phyloP scores from a whole-genome alignment of 2,329 filamentous ascomycete genomes.

The Herpotrichia juniperi region DNA sequence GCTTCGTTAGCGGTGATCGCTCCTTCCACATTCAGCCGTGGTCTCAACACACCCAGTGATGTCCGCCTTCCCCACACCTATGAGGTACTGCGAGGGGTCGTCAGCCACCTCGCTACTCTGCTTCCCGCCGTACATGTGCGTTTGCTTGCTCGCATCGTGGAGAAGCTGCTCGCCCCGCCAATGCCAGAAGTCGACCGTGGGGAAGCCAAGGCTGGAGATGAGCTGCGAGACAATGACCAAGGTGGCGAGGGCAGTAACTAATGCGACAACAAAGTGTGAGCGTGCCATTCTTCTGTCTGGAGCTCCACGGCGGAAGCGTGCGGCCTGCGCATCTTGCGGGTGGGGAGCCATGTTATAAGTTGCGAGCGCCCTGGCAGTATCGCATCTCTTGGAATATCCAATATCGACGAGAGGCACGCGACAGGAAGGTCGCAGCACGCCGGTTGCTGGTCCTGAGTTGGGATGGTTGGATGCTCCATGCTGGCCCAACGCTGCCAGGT shows the following conservation, averaged over 20 bases:
- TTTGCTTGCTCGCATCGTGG: conserved; percentile 25
- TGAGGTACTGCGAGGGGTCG: conserved; percentile 60
- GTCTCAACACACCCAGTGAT: conserved; percentile 66
- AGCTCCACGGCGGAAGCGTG: conserved; percentile 25
- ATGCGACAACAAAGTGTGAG: conserved; percentile 45
- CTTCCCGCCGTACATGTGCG: conserved; percentile 32
- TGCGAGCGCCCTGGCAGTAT: background rate
- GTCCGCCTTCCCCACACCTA: conserved; percentile 74
- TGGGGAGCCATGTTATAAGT: background rate
- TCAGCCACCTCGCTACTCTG: conserved; percentile 30
- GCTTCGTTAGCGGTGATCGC: conserved; percentile 17
- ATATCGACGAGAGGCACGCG: conserved; percentile 3
- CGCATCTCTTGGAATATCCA: no score
- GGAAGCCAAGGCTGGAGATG: conserved; percentile 40
- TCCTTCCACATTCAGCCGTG: background rate
- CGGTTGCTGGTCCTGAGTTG: conserved; percentile 1
- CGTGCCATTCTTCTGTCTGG: conserved; percentile 43
- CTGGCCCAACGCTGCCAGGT: background rate
- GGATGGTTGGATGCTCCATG: background rate
- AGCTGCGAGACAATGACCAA: conserved; percentile 43
- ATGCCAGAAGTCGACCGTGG: conserved; percentile 45
- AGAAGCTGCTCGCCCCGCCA: conserved; percentile 29
- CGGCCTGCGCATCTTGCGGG: conserved; percentile 8
- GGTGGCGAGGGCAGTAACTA: conserved; percentile 42
- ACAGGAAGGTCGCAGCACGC: conserved; percentile 1